A percentile compares a stretch with the other conserved stretches of the same genome.
Conservation (phyloP, 2,329 filamentous ascomycete genomes). For the Karstenula rhodostoma region DNA sequence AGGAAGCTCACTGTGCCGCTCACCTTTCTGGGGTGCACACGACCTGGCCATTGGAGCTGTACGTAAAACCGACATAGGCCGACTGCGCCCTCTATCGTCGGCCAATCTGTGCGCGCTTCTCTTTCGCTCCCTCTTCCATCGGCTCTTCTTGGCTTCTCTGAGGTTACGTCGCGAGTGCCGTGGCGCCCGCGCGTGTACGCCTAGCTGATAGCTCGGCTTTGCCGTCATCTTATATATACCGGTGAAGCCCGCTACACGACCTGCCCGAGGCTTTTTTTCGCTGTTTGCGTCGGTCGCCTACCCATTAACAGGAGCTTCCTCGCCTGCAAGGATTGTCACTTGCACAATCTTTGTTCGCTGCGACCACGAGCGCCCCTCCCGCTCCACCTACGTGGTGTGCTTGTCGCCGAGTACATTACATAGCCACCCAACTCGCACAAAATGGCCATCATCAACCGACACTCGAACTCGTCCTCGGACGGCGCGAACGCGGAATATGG, state of each 20-base stretch:
- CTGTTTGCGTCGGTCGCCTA: conserved; percentile 12
- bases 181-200: conserved; percentile 23
- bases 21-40: conserved; percentile 16
- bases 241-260: conserved; percentile 15
- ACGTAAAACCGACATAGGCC: conserved; percentile 23
- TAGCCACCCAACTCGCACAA: neutral
- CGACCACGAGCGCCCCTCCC: conserved; percentile 6
- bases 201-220: conserved; percentile 11
- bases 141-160: conserved; percentile 25
- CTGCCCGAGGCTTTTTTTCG: conserved; percentile 8
- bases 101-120: conserved; percentile 4
- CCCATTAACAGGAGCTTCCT: conserved; percentile 10
- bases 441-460: conserved; percentile 18
- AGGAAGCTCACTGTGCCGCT: conserved; percentile 26
- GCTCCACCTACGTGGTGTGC: conserved; percentile 17
- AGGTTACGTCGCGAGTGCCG: conserved; percentile 22
- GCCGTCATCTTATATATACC: conserved; percentile 15
- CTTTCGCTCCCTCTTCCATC: conserved; percentile 11
- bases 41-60: conserved; percentile 30
- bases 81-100: conserved; percentile 5
- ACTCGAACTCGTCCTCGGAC: conserved; percentile 34
- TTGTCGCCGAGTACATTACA: conserved; percentile 8
- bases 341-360: neutral
- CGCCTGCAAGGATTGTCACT: conserved; percentile 9
- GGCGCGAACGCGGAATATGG: conserved; percentile 34